phyloP scores from a whole-genome alignment of 2,329 filamentous ascomycete genomes.

The Epichloe glyceriae region DNA sequence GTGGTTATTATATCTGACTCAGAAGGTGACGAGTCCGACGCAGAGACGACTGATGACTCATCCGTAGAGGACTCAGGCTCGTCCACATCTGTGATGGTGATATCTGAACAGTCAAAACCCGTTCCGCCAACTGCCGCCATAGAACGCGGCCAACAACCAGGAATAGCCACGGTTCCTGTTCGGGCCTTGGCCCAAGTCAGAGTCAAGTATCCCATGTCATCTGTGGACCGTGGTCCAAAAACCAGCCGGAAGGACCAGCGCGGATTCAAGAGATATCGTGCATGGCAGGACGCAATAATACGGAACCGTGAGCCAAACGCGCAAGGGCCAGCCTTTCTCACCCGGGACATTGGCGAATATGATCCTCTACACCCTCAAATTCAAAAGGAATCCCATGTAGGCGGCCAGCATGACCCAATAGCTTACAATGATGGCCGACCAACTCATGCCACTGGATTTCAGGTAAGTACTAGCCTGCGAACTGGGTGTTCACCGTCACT shows the following conservation, averaged over 20 bases:
- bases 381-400: slow-evolving; percentile 1
- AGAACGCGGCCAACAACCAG: slow-evolving; percentile 2
- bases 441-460: slow-evolving; percentile 1
- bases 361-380: slow-evolving; percentile 2
- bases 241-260: slow-evolving; percentile 25
- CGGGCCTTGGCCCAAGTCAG: slow-evolving; percentile 1
- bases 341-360: slow-evolving; percentile 6
- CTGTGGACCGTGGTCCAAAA: slow-evolving; percentile 8
- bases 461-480: slow-evolving; percentile 1
- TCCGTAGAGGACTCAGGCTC: slow-evolving; percentile 17
- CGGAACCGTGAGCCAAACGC: slow-evolving; percentile 15
- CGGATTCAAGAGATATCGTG: slow-evolving; percentile 34
- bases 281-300: slow-evolving; percentile 27
- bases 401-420: slow-evolving; percentile 1
- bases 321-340: slow-evolving; percentile 9
- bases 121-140: background rate
- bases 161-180: background rate
- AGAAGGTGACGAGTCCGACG: slow-evolving; percentile 32
- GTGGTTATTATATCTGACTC: slow-evolving; percentile 54
- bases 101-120: slow-evolving; percentile 6
- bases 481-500: slow-evolving; percentile 5
- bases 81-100: slow-evolving; percentile 9
- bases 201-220: slow-evolving; percentile 11
- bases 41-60: slow-evolving; percentile 21
- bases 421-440: slow-evolving; percentile 2